phyloP scores from a whole-genome alignment of 768 basidiomycete species.

The Serendipita sp. region DNA sequence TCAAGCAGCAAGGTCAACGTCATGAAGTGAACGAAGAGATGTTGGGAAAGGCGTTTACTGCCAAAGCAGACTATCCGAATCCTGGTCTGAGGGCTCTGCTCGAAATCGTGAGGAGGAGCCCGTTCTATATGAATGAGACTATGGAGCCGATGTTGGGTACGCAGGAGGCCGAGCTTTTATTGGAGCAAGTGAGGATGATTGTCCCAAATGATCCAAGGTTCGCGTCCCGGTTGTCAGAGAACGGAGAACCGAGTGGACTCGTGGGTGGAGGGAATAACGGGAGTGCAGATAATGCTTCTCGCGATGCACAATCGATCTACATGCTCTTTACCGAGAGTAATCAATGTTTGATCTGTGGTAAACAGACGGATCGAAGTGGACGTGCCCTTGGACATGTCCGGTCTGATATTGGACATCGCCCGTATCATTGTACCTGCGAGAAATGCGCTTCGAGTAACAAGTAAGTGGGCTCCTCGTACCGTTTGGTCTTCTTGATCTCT shows the following conservation, averaged over 20 bases:
- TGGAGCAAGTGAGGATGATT: not conserved
- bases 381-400: not conserved
- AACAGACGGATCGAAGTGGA: not conserved
- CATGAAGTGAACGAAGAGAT: not conserved
- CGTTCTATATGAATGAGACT: not conserved
- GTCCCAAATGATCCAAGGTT: not conserved
- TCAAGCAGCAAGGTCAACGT: not conserved
- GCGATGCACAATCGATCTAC: constrained; percentile 1
- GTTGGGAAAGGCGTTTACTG: not conserved
- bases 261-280: too few relatives aligned
- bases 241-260: not conserved
- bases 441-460: not conserved
- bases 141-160: constrained; percentile 1
- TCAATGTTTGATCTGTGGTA: not conserved
- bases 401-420: not conserved
- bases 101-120: not conserved
- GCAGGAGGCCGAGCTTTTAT: not conserved
- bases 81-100: not conserved
- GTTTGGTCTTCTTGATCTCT: not conserved
- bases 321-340: constrained; percentile 4
- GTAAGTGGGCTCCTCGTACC: not conserved
- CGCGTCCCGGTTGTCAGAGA: not conserved
- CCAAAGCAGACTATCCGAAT: not conserved
- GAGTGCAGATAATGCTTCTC: not conserved
- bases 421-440: not conserved